Conservation (phyloP, 2,329 filamentous ascomycete genomes). For the Botrytis cinerea region DNA sequence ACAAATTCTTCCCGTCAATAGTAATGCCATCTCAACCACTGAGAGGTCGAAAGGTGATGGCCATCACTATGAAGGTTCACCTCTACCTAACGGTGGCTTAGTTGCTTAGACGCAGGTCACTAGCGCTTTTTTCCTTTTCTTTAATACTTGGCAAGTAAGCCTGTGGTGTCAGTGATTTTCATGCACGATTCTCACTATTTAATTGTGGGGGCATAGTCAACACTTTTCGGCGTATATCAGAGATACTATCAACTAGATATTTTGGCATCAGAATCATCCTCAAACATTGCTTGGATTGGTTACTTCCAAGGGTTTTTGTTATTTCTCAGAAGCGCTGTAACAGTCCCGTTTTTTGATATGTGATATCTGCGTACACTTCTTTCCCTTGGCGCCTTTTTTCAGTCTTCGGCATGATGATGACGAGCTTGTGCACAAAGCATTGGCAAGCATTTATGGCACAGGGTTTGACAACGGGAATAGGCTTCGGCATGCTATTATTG, state of each 20-base stretch:
- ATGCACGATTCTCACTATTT: background rate
- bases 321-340: background rate
- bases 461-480: conserved; percentile 7
- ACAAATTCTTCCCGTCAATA: too few species aligned
- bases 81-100: background rate
- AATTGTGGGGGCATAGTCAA: background rate
- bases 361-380: background rate
- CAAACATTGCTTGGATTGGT: conserved; percentile 2
- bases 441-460: background rate
- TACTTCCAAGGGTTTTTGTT: background rate
- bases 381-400: background rate
- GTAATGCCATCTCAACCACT: too few species aligned
- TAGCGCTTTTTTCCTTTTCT: background rate
- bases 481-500: background rate
- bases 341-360: background rate
- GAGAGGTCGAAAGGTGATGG: too few species aligned
- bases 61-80: too few species aligned
- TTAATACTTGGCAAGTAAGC: background rate
- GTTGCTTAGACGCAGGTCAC: background rate
- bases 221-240: background rate
- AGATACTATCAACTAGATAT: background rate
- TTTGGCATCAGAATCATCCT: background rate
- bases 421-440: conserved; percentile 8
- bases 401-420: conserved; percentile 18
- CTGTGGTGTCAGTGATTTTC: background rate